Base-by-base conservation (phyloP, 108 stramenopile genomes). In the Nitzschia inconspicua region DNA sequence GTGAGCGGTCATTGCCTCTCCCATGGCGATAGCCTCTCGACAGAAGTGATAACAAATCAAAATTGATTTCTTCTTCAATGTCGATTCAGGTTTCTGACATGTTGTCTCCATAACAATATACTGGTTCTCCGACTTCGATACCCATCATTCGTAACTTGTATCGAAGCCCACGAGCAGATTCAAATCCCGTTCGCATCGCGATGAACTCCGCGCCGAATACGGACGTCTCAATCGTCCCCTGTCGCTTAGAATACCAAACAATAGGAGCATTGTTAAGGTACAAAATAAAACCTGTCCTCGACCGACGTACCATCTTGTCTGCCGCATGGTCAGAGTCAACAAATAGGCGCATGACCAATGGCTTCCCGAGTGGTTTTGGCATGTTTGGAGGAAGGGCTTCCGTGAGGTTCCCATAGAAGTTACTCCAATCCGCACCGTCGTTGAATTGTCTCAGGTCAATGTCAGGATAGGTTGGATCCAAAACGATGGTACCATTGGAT, bases 111-210 rank as follows among this genome's bases (percentile, higher is more conserved):
- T 44, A 68, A 0, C 78, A 34, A 20, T 47, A 40, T 0, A 65
- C 13, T 9, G 78, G 49, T 31, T 58, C 80, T 0, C 51, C 50
- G 16, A 75, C 43, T 14, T 63, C 65, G 4, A 80, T 68, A 2
- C 80, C 78, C 80, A 79, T 76, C 65, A 79, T 79, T 5, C 78
- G 44, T 20, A 80, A 47, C 60, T 82, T 77, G 63, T 82, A 82
- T 51, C 80, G 40, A 20, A 85, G 28, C 9, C 73, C 79, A 47
- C 63, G 4, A 24, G 78, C 20, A 22, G 43, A 73, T 46, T 82
- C 80, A 34, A 25, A 44, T 24, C 63, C 62, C 42, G 43, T 44
- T 49, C 67, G 80, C 73, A 80, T 78, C 20, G 78, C 85, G 9
- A 69, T 39, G 40, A 80, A 76, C 52, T 86, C 78, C 49, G 40